These are phyloP conservation scores for Paraconiothyrium sp. DNA, from an alignment of 2,329 filamentous ascomycete species.

Conservation along the genomic window DNA sequence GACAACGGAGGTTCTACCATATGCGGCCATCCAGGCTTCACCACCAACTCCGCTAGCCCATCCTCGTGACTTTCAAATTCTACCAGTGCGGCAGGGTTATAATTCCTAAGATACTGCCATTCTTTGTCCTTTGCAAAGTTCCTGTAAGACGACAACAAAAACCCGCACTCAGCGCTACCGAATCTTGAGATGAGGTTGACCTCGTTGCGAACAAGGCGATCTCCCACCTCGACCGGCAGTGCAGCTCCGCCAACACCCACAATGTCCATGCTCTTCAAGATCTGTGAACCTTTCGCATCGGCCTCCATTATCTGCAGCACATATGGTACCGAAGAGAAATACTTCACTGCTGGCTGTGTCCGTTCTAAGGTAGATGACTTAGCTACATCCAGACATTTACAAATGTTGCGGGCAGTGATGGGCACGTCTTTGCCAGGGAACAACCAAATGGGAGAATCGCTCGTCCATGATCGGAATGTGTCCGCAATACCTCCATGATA, in stretches of 20 bases:
- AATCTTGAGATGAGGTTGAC: constrained; percentile 70
- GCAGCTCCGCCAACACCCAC: constrained; percentile 72
- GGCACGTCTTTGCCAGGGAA: constrained; percentile 67
- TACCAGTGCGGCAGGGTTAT: constrained; percentile 55
- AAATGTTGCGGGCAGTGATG: constrained; percentile 65
- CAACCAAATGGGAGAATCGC: constrained; percentile 67
- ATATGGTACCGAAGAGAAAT: constrained; percentile 77
- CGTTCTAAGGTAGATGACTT: constrained; percentile 25
- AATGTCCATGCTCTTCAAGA: constrained; percentile 65
- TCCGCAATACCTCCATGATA: constrained; percentile 74
- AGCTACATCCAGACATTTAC: constrained; percentile 57
- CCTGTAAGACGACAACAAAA: constrained; percentile 70
- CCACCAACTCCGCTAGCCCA: constrained; percentile 63
- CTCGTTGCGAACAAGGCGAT: constrained; percentile 60
- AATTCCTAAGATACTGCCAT: constrained; percentile 68
- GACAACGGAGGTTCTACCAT: constrained; percentile 37
- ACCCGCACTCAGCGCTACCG: constrained; percentile 73
- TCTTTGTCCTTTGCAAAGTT: constrained; percentile 63
- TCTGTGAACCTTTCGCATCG: constrained; percentile 83
- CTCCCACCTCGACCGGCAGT: constrained; percentile 62
- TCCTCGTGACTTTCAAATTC: constrained; percentile 54
- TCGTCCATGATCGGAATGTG: constrained; percentile 69
- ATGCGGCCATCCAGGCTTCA: constrained; percentile 67
- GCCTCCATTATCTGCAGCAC: constrained; percentile 89
- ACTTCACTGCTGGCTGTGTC: constrained; percentile 54